Conservation (phyloP, 2,329 filamentous ascomycete genomes). For the Drechslerella coelobrocha region DNA sequence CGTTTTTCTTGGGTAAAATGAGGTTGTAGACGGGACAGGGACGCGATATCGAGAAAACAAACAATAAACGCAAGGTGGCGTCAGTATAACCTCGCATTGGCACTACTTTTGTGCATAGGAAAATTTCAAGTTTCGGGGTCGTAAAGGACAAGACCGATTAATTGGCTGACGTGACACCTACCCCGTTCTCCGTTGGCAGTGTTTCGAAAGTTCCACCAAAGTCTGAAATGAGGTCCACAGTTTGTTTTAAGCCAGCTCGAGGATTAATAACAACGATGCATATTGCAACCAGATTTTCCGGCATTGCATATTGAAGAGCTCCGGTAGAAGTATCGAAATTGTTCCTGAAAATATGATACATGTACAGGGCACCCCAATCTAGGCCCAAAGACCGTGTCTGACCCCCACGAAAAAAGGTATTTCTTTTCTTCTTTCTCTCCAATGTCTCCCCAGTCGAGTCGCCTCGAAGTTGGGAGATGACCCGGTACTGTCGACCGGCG, state of each 20-base stretch:
- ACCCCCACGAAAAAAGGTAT: constrained; percentile 21
- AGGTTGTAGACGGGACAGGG: not conserved
- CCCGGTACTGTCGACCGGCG: constrained; percentile 46
- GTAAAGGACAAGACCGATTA: not conserved
- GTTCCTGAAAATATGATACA: constrained; percentile 34
- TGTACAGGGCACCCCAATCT: constrained; percentile 28
- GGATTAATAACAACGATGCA: constrained; percentile 11
- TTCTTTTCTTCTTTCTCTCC: constrained; percentile 20
- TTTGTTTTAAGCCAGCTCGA: constrained; percentile 23
- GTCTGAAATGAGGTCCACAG: constrained; percentile 41
- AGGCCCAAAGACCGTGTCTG: constrained; percentile 24
- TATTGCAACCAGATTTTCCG: constrained; percentile 39
- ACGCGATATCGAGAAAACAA: not conserved
- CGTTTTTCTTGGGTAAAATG: constrained; percentile 25
- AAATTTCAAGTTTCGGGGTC: too few species aligned
- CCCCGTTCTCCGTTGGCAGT: constrained; percentile 11
- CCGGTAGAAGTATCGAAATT: constrained; percentile 50
- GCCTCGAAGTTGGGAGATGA: constrained; percentile 44
- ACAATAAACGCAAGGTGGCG: constrained; percentile 30
- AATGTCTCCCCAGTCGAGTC: constrained; percentile 27
- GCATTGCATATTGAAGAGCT: constrained; percentile 50
- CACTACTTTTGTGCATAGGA: too few species aligned
- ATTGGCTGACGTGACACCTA: constrained; percentile 45
- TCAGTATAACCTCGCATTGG: constrained; percentile 9
- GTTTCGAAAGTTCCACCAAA: not conserved